Percentiles rank a stretch among this genome's conserved stretches.
phyloP scores from a whole-genome alignment of 2,329 filamentous ascomycete genomes.

The Geosmithia flava region DNA sequence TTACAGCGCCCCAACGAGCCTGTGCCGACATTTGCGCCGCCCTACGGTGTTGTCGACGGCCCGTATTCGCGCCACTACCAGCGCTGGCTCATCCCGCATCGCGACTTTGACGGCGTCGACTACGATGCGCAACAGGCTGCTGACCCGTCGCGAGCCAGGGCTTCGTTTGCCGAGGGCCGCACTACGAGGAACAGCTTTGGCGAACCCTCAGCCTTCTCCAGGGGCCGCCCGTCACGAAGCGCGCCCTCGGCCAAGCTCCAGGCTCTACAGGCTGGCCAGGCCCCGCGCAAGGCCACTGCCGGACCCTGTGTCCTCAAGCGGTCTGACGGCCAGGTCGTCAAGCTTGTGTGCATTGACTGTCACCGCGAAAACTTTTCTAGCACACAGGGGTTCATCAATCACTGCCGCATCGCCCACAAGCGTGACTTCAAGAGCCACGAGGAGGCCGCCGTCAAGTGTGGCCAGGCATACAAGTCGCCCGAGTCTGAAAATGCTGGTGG shows the following conservation, averaged over 20 bases:
- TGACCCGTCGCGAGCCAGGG: conserved; percentile 15
- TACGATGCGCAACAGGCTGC: conserved; percentile 24
- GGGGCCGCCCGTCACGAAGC: conserved; percentile 35
- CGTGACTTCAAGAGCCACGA: conserved; percentile 94
- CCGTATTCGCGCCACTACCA: conserved; percentile 91
- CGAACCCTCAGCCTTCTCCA: conserved; percentile 27
- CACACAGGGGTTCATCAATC: conserved; percentile 98
- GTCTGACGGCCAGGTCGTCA: conserved; percentile 75
- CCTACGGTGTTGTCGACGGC: conserved; percentile 83
- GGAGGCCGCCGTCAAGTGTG: conserved; percentile 79
- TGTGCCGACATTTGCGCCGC: conserved; percentile 65
- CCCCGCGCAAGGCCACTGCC: conserved; percentile 61
- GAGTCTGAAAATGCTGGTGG: conserved; percentile 5
- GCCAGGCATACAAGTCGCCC: conserved; percentile 57
- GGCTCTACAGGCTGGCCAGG: conserved; percentile 47
- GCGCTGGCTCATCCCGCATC: conserved; percentile 87
- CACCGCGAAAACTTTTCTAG: conserved; percentile 86
- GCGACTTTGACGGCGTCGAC: conserved; percentile 64
- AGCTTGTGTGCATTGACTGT: conserved; percentile 83
- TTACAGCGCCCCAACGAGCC: conserved; percentile 50
- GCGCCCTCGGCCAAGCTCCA: conserved; percentile 51
- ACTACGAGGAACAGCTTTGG: conserved; percentile 63
- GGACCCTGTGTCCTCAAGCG: conserved; percentile 78
- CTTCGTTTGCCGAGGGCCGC: conserved; percentile 50
- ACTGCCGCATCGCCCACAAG: conserved; percentile 91